Evolutionary conservation across 345 rosid species (phyloP).

Genomic region (Ailanthus altissimus): DNA sequence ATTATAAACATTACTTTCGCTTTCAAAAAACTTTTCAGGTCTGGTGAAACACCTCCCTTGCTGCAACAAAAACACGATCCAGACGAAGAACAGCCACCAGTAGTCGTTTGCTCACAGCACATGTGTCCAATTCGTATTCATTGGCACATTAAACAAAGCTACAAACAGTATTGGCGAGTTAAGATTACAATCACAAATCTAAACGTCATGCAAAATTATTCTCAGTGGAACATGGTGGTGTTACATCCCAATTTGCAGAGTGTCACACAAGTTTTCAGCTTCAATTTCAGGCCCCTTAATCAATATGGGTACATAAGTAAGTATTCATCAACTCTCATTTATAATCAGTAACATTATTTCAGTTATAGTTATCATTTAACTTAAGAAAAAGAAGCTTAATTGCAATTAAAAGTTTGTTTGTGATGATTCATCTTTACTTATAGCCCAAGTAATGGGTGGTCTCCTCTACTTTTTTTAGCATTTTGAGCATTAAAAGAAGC

Average conservation of each 20-base stretch:
- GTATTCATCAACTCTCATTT: slow-evolving; percentile 12
- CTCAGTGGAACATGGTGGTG: slow-evolving; percentile 79
- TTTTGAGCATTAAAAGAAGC: neutral
- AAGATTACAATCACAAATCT: slow-evolving; percentile 66
- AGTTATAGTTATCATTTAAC: no score
- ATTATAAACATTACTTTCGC: neutral
- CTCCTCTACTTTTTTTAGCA: neutral
- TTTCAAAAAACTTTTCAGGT: slow-evolving; percentile 32
- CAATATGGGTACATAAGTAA: slow-evolving; percentile 55
- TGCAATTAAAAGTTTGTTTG: neutral
- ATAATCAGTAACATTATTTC: neutral
- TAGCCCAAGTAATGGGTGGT: neutral
- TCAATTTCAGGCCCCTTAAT: slow-evolving; percentile 63
- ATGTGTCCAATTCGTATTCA: slow-evolving; percentile 80
- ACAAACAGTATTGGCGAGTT: slow-evolving; percentile 74
- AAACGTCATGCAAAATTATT: slow-evolving; percentile 63
- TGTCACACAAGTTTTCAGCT: slow-evolving; percentile 66
- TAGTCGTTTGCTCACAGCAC: slow-evolving; percentile 64
- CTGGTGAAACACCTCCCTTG: slow-evolving; percentile 40
- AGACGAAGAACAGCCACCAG: slow-evolving; percentile 32
- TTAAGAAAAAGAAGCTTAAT: no score
- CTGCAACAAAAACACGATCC: slow-evolving; percentile 48
- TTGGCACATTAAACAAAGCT: slow-evolving; percentile 91
- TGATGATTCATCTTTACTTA: neutral
- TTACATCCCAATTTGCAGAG: slow-evolving; percentile 71